A percentile compares a stretch with the other conserved stretches of the same genome.
Evolutionary conservation across 169 alveolate genomes (phyloP).

Genomic region (Babesia ovis): DNA sequence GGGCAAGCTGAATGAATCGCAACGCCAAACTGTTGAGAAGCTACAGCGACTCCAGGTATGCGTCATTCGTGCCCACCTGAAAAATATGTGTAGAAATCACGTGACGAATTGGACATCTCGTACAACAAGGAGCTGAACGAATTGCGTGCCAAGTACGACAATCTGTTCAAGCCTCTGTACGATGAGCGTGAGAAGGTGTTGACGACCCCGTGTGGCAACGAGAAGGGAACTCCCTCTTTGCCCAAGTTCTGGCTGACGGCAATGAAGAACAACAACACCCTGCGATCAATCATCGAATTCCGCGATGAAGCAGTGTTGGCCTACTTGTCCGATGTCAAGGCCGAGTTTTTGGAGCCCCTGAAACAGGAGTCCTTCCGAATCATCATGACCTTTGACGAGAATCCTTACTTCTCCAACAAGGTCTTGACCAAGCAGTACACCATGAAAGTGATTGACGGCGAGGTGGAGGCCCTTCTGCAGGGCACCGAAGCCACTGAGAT

Average conservation of each 20-base stretch:
- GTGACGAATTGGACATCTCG: constrained; percentile 73
- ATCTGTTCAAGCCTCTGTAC: constrained; percentile 73
- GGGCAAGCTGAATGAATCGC: constrained; percentile 74
- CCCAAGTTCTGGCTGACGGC: constrained; percentile 83
- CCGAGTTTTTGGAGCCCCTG: constrained; percentile 76
- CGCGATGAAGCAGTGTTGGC: constrained; percentile 80
- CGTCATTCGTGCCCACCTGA: neutral
- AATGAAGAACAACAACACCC: constrained; percentile 75
- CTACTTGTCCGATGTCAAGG: constrained; percentile 73
- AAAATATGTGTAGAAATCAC: constrained; percentile 64
- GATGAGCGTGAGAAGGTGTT: constrained; percentile 63
- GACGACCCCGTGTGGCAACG: constrained; percentile 58
- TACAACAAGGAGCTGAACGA: constrained; percentile 76
- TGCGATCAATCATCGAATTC: constrained; percentile 74
- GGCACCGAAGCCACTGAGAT: constrained; percentile 81
- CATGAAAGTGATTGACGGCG: constrained; percentile 81
- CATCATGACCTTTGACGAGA: constrained; percentile 73
- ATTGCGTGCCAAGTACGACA: constrained; percentile 75
- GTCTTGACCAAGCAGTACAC: constrained; percentile 76
- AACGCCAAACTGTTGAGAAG: constrained; percentile 67
- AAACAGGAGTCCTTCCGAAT: constrained; percentile 78
- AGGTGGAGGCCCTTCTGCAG: constrained; percentile 78
- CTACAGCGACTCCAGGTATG: constrained; percentile 68
- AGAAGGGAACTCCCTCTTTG: constrained; percentile 68
- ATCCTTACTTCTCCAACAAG: constrained; percentile 77